Conservation (phyloP, 768 basidiomycete species). For the Clathrus columnatus region DNA sequence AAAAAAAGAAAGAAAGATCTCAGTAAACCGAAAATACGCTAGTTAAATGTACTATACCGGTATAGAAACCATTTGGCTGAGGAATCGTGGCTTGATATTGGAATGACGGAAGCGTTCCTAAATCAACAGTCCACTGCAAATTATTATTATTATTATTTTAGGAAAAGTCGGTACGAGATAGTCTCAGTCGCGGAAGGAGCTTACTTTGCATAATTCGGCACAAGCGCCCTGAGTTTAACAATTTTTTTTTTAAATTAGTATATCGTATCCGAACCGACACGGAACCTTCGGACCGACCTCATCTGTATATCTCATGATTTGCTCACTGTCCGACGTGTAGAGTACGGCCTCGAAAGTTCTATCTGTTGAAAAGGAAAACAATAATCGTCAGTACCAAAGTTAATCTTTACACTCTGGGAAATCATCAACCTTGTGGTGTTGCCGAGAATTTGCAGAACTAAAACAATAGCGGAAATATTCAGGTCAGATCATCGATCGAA, state of each 20-base stretch:
- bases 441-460: constrained; percentile 46
- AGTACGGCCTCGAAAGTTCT: constrained; percentile 74
- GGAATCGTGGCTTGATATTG: constrained; percentile 56
- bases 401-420: not conserved
- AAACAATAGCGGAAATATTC: not conserved
- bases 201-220: constrained; percentile 55
- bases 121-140: constrained; percentile 81
- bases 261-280: not conserved
- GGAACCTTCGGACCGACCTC: constrained; percentile 34
- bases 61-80: constrained; percentile 62
- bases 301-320: constrained; percentile 74
- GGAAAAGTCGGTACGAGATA: too few relatives aligned
- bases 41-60: constrained; percentile 46
- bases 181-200: not conserved
- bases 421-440: constrained; percentile 31
- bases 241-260: not conserved
- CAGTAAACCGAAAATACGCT: not conserved
- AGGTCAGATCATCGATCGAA: not conserved
- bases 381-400: constrained; percentile 5
- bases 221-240: constrained; percentile 46
- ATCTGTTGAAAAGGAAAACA: constrained; percentile 34
- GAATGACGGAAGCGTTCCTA: constrained; percentile 70
- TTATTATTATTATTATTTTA: too few relatives aligned
- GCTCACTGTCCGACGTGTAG: constrained; percentile 69
- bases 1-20: not conserved